Conservation (phyloP, 768 basidiomycete genomes). For the Macrolepiota albuminosa region DNA sequence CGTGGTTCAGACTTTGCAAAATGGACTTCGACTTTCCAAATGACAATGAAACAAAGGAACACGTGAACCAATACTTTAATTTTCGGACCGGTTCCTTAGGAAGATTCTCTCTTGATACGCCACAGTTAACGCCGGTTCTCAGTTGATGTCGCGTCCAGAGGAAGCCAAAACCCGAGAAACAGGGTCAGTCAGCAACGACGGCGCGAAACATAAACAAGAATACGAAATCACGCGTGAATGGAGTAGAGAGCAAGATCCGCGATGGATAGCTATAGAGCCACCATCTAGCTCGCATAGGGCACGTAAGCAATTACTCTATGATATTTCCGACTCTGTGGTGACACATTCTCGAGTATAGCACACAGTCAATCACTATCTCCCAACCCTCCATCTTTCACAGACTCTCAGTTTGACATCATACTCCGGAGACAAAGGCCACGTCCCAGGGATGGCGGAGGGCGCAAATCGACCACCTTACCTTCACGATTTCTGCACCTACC, state of each 20-base stretch:
- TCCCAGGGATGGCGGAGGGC: conserved; percentile 37
- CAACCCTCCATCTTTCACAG: neutral
- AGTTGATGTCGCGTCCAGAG: neutral
- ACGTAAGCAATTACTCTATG: neutral
- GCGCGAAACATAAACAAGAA: neutral
- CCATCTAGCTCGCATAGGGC: neutral
- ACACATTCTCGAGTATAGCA: neutral
- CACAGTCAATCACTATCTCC: neutral
- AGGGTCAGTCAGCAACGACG: neutral
- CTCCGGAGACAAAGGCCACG: conserved; percentile 18
- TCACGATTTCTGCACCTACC: conserved; percentile 60
- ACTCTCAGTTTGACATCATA: conserved; percentile 2
- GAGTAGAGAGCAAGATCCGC: neutral
- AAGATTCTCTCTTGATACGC: neutral
- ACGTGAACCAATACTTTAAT: neutral
- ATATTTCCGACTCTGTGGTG: neutral
- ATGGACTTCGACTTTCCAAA: neutral
- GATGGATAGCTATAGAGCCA: neutral
- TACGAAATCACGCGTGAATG: too few species aligned
- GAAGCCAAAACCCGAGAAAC: neutral
- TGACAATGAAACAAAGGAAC: neutral
- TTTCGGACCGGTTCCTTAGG: too few species aligned
- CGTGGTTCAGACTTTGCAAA: neutral
- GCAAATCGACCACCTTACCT: conserved; percentile 36
- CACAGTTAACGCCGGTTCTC: neutral